These are phyloP conservation scores for Blastobotrys ciferrii DNA, from an alignment of 1,139 yeast genomes.

Conservation along the genomic window DNA sequence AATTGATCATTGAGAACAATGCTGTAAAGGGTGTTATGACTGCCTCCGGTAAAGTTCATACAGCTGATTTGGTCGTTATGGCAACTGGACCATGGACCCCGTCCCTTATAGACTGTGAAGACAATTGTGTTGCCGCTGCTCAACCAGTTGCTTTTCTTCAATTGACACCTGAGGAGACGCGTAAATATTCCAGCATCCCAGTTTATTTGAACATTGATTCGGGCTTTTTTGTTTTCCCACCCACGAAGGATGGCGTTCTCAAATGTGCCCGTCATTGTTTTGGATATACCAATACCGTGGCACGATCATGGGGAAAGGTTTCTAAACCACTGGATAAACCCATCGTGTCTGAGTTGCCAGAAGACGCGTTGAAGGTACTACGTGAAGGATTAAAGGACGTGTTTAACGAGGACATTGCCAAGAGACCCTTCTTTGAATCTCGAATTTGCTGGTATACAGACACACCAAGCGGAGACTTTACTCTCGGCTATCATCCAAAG, in stretches of 20 bases:
- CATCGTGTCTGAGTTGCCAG: constrained; percentile 24
- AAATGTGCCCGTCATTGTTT: constrained; percentile 44
- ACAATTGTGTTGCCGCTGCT: constrained; percentile 40
- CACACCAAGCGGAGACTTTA: constrained; percentile 44
- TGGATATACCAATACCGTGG: constrained; percentile 34
- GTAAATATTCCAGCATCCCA: constrained; percentile 38
- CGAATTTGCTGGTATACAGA: constrained; percentile 47
- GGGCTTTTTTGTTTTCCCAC: constrained; percentile 47
- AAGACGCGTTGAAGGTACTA: background rate
- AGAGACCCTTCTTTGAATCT: constrained; percentile 35
- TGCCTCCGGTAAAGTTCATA: constrained; percentile 34
- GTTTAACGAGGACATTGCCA: constrained; percentile 33
- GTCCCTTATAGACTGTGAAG: constrained; percentile 29
- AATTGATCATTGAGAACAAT: constrained; percentile 24
- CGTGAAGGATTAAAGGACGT: constrained; percentile 30
- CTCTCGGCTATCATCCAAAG: constrained; percentile 44
- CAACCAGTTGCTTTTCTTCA: constrained; percentile 45
- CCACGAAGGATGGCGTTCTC: constrained; percentile 40
- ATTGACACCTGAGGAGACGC: constrained; percentile 39
- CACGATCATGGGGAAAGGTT: constrained; percentile 26
- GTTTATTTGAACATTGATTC: constrained; percentile 44
- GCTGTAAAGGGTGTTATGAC: constrained; percentile 36
- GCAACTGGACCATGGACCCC: constrained; percentile 47
- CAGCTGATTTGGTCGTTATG: constrained; percentile 39
- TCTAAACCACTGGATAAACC: constrained; percentile 40